Percentiles rank a stretch among this genome's conserved stretches.
Evolutionary conservation across 1,284 basidiomycete genomes (phyloP).

Genomic region (Fomitopsis palustris): DNA sequence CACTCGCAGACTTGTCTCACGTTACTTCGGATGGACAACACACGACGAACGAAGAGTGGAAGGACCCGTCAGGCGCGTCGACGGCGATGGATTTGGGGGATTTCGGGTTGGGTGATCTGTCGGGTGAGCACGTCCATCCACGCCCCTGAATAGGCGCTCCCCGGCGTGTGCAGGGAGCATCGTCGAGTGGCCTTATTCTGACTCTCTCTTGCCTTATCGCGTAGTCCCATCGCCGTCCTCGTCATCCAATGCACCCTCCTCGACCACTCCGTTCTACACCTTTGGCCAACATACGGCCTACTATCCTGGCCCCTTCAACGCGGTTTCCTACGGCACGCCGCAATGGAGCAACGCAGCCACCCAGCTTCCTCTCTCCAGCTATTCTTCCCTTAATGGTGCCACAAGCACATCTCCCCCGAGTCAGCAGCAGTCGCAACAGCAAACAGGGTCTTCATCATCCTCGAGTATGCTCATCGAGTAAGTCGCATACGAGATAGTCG

Average conservation of each 20-base stretch:
- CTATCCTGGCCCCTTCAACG: conserved; percentile 46
- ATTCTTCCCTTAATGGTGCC: conserved; percentile 73
- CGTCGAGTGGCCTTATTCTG: conserved; percentile 11
- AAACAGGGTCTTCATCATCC: conserved; percentile 22
- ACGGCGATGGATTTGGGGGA: conserved; percentile 41
- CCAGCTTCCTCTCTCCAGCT: conserved; percentile 63
- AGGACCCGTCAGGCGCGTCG: conserved; percentile 37
- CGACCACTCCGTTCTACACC: conserved; percentile 36
- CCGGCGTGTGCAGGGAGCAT: not conserved
- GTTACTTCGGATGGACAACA: conserved; percentile 35
- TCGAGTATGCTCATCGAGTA: conserved; percentile 54
- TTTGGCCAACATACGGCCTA: conserved; percentile 34
- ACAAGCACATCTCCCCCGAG: conserved; percentile 35
- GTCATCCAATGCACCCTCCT: conserved; percentile 32
- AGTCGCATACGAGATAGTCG: conserved; percentile 19
- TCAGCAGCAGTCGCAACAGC: conserved; percentile 10
- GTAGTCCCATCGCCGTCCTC: conserved; percentile 20
- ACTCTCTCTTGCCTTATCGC: conserved; percentile 9
- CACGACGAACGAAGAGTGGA: conserved; percentile 41
- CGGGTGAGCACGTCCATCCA: conserved; percentile 30
- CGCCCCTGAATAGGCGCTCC: conserved; percentile 18
- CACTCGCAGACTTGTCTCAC: conserved; percentile 34
- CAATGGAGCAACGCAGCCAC: conserved; percentile 41
- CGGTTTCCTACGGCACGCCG: conserved; percentile 45
- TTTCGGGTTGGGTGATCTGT: conserved; percentile 32